Conservation (phyloP, 2,329 filamentous ascomycete species). For the Stemphylium beticola region DNA sequence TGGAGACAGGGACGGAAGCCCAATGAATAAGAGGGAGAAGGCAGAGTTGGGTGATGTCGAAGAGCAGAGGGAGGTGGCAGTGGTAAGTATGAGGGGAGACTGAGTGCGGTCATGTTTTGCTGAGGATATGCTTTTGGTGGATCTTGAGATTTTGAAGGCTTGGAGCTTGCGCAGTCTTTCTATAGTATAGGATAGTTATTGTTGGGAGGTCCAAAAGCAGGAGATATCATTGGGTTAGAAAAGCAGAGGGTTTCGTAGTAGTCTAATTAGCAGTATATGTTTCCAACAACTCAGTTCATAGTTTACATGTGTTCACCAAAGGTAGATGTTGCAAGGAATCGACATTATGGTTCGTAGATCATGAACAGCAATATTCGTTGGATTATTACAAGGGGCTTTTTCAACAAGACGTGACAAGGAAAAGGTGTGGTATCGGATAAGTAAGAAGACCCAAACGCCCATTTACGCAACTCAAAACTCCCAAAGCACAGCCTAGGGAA, state of each 20-base stretch:
- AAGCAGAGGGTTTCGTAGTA: neutral
- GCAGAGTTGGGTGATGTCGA: conserved; percentile 1
- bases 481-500: neutral
- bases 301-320: too few relatives aligned
- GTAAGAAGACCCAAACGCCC: neutral
- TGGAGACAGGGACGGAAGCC: conserved; percentile 25
- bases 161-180: neutral
- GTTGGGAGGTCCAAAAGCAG: neutral
- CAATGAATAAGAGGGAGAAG: conserved; percentile 35
- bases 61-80: neutral
- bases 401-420: neutral
- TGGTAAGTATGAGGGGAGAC: conserved; percentile 2
- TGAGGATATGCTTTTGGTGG: neutral
- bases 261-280: too few relatives aligned
- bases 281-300: too few relatives aligned
- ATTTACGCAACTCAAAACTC: neutral
- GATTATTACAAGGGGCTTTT: neutral
- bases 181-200: neutral
- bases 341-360: too few relatives aligned
- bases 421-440: neutral
- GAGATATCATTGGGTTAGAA: neutral
- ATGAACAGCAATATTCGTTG: too few relatives aligned
- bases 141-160: neutral
- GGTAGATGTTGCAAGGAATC: too few relatives aligned
- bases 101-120: neutral